Percentiles rank a stretch among this genome's conserved stretches.
Conservation (phyloP, 192 early-diverging fungal genomes). For the Obelidium mucronatum region DNA sequence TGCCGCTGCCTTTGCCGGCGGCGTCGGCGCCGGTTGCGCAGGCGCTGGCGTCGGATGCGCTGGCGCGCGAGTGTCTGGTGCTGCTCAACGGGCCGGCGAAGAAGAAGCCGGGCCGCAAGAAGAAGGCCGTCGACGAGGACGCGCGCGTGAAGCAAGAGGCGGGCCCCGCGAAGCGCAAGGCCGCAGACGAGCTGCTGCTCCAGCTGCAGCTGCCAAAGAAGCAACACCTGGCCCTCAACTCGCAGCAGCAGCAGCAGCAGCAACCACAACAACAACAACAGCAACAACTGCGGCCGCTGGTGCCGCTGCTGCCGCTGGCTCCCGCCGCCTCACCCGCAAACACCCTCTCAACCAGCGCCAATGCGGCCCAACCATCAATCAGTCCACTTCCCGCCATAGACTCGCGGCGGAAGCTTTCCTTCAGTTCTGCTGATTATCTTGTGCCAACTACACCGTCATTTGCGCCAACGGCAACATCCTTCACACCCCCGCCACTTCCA, state of each 20-base stretch:
- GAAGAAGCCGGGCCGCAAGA: conserved; percentile 41
- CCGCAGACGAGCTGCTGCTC: neutral
- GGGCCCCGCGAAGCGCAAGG: too few relatives aligned
- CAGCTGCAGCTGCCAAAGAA: neutral
- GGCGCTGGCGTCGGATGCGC: neutral
- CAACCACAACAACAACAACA: conserved; percentile 14
- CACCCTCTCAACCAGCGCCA: neutral
- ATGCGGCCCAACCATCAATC: neutral
- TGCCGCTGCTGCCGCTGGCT: neutral
- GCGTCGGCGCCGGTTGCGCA: neutral
- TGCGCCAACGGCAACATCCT: conserved; percentile 38
- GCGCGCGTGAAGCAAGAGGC: neutral
- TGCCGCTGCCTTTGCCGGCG: neutral
- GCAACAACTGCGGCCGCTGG: neutral
- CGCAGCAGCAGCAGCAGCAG: neutral
- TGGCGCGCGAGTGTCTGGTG: conserved; percentile 13
- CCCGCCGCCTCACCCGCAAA: neutral
- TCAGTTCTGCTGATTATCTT: conserved; percentile 37
- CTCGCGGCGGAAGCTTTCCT: conserved; percentile 19
- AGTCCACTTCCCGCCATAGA: conserved; percentile 17
- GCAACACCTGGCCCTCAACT: neutral
- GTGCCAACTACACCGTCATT: conserved; percentile 46
- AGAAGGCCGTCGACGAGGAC: conserved; percentile 10
- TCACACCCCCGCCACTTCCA: conserved; percentile 36
- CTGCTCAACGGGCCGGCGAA: conserved; percentile 35